Base-by-base conservation (phyloP, 768 basidiomycete genomes). In the Xanthoconium stramineum region DNA sequence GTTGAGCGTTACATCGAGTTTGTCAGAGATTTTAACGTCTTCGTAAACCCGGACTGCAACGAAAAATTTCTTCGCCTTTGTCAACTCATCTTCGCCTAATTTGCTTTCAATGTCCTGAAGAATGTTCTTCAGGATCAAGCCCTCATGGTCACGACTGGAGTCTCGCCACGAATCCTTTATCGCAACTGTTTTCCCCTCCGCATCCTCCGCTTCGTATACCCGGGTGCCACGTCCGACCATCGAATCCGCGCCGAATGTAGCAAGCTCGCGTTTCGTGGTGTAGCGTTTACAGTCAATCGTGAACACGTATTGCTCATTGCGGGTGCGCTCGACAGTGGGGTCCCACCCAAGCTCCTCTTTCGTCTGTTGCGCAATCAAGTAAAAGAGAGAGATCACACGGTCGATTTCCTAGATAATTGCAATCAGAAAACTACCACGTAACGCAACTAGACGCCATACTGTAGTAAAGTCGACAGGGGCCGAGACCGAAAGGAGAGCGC, bases 371-470 rank as follows among this genome's bases (percentile, higher is more conserved):
- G 11, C 61, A 14, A 62, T 39, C 11, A 24, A 32, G 24, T 39
- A 53, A 42, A 63, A 60, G 28, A 63, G 47, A n/a, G 55, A 43
- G 3, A 63, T 53, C 2, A 57, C 11, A 0, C 17, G 0, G 10
- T 64, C 32, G 2, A 57, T 55, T 10, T 20, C 35, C 62, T 62
- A 44, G 20, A 35, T 29, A 19, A 39, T 36, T 10, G 8, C 17
- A 24, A 33, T 57, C 40, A 35, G 29, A 14, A 46, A n/a, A n/a
- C 20, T 11, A 47, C 15, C 6, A 46, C 0, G 8, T 12, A 30
- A 15, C 15, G 3, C 11, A n/a, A 14, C 24, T 9, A 20, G 10
- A 24, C 2, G 4, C 0, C 35, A n/a, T 43, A 64, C 56, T 12
- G n/a, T 13, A 1, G 10, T 35, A 15, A 56, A 55, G 30, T 58